These are phyloP conservation scores for Calonectria crousiana DNA, from an alignment of 2,329 filamentous ascomycete genomes.

Conservation along the genomic window DNA sequence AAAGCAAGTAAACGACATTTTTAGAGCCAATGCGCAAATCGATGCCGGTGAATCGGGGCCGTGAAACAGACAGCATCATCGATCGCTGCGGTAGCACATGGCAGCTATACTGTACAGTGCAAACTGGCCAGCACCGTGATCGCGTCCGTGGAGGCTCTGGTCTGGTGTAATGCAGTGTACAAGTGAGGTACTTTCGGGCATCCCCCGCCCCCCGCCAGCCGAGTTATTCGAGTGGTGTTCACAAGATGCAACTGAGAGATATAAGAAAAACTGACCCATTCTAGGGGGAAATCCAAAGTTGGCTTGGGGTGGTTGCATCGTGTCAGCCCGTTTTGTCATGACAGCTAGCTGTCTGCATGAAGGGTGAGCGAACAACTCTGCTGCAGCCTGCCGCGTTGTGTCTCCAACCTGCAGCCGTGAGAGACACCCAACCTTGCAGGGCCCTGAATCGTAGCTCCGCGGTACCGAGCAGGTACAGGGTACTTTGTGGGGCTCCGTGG, in stretches of 20 bases:
- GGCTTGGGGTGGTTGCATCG: background rate
- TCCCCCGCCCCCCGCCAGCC: conserved; percentile 10
- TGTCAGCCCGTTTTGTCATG: conserved; percentile 14
- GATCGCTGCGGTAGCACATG: conserved; percentile 6
- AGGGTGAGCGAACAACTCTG: background rate
- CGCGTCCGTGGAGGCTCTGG: background rate
- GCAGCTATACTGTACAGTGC: background rate
- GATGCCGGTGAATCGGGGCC: conserved; percentile 9
- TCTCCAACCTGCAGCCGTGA: conserved; percentile 16
- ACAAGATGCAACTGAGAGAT: conserved; percentile 27
- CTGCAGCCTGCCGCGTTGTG: conserved; percentile 16
- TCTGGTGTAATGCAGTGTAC: background rate
- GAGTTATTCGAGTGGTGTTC: background rate
- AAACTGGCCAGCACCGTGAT: background rate
- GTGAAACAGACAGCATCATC: conserved; percentile 15
- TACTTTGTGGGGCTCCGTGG: conserved; percentile 8
- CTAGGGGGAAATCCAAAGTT: conserved; percentile 1
- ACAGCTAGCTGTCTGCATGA: conserved; percentile 6
- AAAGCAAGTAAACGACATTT: background rate
- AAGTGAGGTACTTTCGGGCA: conserved; percentile 9
- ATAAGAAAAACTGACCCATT: conserved; percentile 9
- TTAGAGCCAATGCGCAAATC: background rate
- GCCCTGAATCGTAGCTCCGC: background rate
- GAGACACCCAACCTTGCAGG: conserved; percentile 13
- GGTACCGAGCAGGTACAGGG: conserved; percentile 1